These are phyloP conservation scores for Pleodorina starrii DNA, from an alignment of 139 green algal genomes.

Conservation along the genomic window DNA sequence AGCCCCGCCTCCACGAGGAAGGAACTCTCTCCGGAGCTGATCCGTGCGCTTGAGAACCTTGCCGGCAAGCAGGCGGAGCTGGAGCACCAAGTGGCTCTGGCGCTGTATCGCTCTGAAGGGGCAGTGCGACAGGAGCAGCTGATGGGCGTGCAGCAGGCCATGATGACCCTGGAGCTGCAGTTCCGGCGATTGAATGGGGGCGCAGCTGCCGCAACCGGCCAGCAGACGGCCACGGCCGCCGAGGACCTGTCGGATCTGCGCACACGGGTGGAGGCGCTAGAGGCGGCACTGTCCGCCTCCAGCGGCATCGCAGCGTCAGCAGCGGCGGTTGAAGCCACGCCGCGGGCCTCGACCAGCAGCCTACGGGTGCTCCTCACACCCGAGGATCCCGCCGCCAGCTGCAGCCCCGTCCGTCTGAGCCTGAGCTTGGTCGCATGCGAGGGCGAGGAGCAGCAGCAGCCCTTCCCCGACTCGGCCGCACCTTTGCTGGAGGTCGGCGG, in stretches of 20 bases:
- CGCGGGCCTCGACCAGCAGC: background rate
- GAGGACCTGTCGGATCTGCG: background rate
- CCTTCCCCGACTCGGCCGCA: too few relatives aligned
- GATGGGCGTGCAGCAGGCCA: slow-evolving; percentile 24
- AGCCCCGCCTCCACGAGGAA: background rate
- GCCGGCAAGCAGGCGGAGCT: slow-evolving; percentile 35
- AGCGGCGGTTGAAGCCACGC: background rate
- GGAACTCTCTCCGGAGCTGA: slow-evolving; percentile 9
- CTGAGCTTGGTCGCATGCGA: background rate
- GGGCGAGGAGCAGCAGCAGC: too few relatives aligned
- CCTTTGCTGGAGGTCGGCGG: background rate
- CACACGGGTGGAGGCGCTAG: background rate
- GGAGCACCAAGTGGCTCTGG: slow-evolving; percentile 42
- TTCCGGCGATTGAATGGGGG: background rate
- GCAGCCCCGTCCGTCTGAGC: background rate
- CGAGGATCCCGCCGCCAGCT: background rate
- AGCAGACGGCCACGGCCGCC: background rate
- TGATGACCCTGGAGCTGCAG: slow-evolving; percentile 49
- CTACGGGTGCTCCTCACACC: background rate
- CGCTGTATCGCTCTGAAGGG: slow-evolving; percentile 35
- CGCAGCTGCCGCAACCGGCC: background rate
- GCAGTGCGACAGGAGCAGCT: slow-evolving; percentile 50
- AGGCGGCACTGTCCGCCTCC: background rate
- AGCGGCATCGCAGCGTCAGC: background rate
- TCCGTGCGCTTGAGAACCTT: slow-evolving; percentile 36